These are phyloP conservation scores for Calvatia gigantea DNA, from an alignment of 768 basidiomycete genomes.

Conservation along the genomic window DNA sequence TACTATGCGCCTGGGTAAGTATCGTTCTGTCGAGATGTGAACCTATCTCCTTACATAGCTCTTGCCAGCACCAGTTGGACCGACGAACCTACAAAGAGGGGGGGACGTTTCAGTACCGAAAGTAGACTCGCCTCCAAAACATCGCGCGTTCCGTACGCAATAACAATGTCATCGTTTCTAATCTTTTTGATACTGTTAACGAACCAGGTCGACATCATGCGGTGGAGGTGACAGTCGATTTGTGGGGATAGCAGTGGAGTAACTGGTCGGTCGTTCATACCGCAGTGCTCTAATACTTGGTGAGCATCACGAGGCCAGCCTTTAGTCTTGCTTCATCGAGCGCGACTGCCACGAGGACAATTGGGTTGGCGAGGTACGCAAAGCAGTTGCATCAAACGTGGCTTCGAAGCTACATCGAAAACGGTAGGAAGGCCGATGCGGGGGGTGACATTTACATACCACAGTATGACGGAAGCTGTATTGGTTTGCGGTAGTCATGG, in stretches of 20 bases:
- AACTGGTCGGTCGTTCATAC: background rate
- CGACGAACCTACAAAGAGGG: background rate
- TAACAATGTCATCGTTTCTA: conserved; percentile 7
- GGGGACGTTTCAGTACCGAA: background rate
- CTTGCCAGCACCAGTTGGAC: conserved; percentile 7
- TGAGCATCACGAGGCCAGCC: background rate
- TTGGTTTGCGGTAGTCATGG: no score
- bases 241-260: background rate
- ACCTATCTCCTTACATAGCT: background rate
- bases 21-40: background rate
- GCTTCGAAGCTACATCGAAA: no score
- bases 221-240: background rate
- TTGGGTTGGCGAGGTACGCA: background rate
- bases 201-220: conserved; percentile 7
- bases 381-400: no score
- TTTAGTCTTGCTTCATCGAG: background rate
- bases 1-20: background rate
- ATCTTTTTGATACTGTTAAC: conserved; percentile 5
- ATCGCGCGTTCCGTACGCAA: background rate
- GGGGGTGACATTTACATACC: no score
- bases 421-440: no score
- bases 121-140: no score
- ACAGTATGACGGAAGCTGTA: no score
- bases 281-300: background rate
- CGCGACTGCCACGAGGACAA: background rate